Conservation (phyloP, 1,139 yeast genomes). For the Candida tetrigidarum region DNA sequence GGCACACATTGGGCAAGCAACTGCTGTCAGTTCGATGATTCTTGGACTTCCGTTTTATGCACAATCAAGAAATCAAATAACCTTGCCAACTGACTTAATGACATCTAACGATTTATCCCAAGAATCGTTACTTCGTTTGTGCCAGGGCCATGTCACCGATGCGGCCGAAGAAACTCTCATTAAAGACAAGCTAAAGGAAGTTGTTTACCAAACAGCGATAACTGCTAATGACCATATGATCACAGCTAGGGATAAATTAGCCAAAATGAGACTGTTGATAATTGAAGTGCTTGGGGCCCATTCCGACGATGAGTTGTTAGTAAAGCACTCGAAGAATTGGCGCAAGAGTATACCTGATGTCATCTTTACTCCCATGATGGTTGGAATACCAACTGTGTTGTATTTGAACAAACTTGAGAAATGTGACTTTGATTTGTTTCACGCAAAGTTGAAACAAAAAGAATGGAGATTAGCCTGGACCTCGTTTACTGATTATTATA, state of each 20-base stretch:
- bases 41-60: constrained; percentile 68
- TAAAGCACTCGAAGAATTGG: constrained; percentile 42
- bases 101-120: constrained; percentile 61
- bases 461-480: constrained; percentile 81
- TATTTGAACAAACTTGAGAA: constrained; percentile 65
- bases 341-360: constrained; percentile 62
- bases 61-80: constrained; percentile 48
- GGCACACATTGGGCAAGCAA: constrained; percentile 86
- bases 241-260: constrained; percentile 62
- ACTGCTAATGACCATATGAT: constrained; percentile 81
- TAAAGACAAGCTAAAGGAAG: constrained; percentile 53
- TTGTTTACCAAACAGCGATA: constrained; percentile 72
- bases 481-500: constrained; percentile 57
- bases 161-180: constrained; percentile 26
- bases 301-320: constrained; percentile 33
- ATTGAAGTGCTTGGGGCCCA: constrained; percentile 22
- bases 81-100: constrained; percentile 68
- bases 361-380: constrained; percentile 68
- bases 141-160: constrained; percentile 47
- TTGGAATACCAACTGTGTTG: constrained; percentile 64
- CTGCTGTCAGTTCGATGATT: constrained; percentile 69
- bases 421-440: constrained; percentile 64
- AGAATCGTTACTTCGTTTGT: constrained; percentile 58
- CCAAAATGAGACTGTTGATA: constrained; percentile 38
- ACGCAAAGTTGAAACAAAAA: constrained; percentile 50